phyloP scores from a whole-genome alignment of 495 filamentous ascomycete species.

The Penicillium goetzii region DNA sequence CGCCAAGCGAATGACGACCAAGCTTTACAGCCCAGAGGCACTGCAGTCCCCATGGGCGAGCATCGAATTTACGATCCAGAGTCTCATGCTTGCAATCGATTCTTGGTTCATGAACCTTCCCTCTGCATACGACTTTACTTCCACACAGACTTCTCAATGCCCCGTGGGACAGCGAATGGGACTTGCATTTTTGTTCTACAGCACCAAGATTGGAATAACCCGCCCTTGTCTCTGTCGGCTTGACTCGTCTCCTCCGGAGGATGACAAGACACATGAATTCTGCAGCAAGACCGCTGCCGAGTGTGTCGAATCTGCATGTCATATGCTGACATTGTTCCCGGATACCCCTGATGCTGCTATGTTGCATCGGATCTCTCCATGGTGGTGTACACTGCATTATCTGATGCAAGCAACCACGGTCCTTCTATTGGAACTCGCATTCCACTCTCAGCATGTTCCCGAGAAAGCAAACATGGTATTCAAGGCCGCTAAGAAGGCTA shows the following conservation, averaged over 20 bases:
- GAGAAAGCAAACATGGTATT: constrained; percentile 54
- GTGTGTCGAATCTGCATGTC: constrained; percentile 62
- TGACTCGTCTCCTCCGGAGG: constrained; percentile 40
- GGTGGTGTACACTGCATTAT: constrained; percentile 68
- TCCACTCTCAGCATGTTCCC: constrained; percentile 57
- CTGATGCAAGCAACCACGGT: constrained; percentile 64
- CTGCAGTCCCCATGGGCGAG: constrained; percentile 56
- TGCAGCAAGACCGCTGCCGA: constrained; percentile 55
- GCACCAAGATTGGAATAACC: constrained; percentile 61
- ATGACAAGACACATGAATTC: constrained; percentile 48
- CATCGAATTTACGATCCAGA: constrained; percentile 45
- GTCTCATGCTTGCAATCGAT: constrained; percentile 44
- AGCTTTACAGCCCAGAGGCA: constrained; percentile 61
- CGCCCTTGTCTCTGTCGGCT: constrained; percentile 63
- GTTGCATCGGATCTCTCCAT: constrained; percentile 57
- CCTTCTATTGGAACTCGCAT: constrained; percentile 61
- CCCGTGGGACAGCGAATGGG: constrained; percentile 46
- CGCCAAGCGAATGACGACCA: constrained; percentile 52
- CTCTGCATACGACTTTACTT: constrained; percentile 44
- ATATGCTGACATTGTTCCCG: constrained; percentile 59
- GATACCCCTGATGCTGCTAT: constrained; percentile 40
- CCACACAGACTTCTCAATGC: constrained; percentile 37
- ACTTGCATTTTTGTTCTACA: constrained; percentile 60
- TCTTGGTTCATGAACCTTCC: constrained; percentile 48
- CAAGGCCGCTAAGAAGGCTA: constrained; percentile 56